Evolutionary conservation across 2,329 filamentous ascomycete species (phyloP), one percentile per base, ranked within the genome.

Genomic region (Ramichloridium luteum): DNA sequence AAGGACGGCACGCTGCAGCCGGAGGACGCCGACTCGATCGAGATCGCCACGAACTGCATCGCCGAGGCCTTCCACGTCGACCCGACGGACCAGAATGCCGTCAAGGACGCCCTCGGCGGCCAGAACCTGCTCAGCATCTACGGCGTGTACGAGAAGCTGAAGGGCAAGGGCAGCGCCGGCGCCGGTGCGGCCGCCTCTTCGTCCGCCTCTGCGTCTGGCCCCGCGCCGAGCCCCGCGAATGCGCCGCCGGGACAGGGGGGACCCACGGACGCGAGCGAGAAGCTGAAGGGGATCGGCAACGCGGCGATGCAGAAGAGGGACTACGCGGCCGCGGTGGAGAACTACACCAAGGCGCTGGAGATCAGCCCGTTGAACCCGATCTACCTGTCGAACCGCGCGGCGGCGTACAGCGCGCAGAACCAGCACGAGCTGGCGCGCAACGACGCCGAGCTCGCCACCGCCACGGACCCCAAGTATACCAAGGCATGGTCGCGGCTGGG

Each of bases 401-500:
- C 90, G 28, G 90, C 90, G 4, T 82, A 93, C 68, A 85, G 78
- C 16, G 88, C 84, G 13, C 75, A 75, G 40, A 74, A 77, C 47
- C 77, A 93, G 60, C 86, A 96, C 64, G 74, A 79, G 40, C 77
- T 80, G 40, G 90, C 90, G 9, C 77, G 74, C 48, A 68, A 77
- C 39, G 90, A 98, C 57, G 90, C 90, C 28, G 88, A 96, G 64
- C 73, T 90, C 43, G 90, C 90, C 34, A 82, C 90, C 34, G 72
- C 74, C 35, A 72, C 85, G 33, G 90, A 98, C 58, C 84, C 90
- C 9, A 77, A 75, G 56, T 98, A 96, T 68, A 93, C 86, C 45
- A 96, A 98, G 65, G 90, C 85, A 11, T 98, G 90, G 90, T 90
- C 81, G 47, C 74, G 90, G 39, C 70, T 98, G 13, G 90, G 90